Conservation (phyloP, 371 early-diverging fungal species). For the Rhizomucor pusillus region DNA sequence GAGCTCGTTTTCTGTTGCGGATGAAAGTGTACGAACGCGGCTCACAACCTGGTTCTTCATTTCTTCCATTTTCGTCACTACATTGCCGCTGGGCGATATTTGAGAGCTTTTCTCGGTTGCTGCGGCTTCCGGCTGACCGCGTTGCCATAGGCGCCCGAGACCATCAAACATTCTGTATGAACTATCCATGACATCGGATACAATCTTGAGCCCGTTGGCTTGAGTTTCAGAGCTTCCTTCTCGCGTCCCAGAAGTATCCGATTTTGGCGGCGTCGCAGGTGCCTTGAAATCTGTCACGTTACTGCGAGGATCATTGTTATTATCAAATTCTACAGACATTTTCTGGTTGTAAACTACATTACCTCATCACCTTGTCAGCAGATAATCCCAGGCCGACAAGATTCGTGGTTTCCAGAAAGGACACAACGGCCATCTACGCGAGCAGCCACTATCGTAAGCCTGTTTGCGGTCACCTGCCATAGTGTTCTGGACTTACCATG, state of each 20-base stretch:
- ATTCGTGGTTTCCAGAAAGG: constrained; percentile 47
- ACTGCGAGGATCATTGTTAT: not conserved
- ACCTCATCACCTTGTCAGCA: constrained; percentile 42
- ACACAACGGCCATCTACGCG: constrained; percentile 40
- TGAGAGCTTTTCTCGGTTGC: constrained; percentile 1
- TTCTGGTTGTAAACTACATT: not conserved
- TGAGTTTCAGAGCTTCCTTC: constrained; percentile 2
- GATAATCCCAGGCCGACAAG: constrained; percentile 45
- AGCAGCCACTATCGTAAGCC: too few relatives aligned
- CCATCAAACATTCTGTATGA: constrained; percentile 46
- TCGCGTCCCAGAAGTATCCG: not conserved
- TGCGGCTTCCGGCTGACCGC: constrained; percentile 10
- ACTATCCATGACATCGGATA: constrained; percentile 45
- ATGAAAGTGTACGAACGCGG: constrained; percentile 6
- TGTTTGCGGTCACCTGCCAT: too few relatives aligned
- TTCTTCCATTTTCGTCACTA: constrained; percentile 7
- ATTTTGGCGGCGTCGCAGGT: constrained; percentile 3
- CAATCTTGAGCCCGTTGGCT: constrained; percentile 29
- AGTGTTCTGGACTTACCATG: constrained; percentile 36
- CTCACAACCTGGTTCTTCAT: constrained; percentile 6
- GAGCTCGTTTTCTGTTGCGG: constrained; percentile 18
- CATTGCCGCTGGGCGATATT: constrained; percentile 3
- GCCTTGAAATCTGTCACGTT: constrained; percentile 2
- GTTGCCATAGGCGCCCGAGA: constrained; percentile 44
- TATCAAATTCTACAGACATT: not conserved